Evolutionary conservation across 2,329 filamentous ascomycete genomes (phyloP), one percentile per base, ranked within the genome.

Genomic region (Penicillium sp.): DNA sequence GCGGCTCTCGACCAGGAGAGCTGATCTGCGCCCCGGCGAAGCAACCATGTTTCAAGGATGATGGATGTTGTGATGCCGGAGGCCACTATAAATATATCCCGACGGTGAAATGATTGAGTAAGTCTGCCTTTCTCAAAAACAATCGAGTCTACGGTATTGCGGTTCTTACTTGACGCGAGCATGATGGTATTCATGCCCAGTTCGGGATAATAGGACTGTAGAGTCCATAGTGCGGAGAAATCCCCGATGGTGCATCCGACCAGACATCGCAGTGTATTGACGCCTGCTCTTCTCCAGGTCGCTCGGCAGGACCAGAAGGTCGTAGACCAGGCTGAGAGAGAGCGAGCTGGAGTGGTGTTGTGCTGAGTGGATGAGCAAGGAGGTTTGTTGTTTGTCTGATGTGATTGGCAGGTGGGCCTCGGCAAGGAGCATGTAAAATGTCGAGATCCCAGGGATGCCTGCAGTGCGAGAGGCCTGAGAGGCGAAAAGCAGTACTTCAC

Each of bases 201-300:
- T 2, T 71, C 72, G 0, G 76, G 69, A 43, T 70, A 71, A 37
- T 70, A 72, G 0, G 73, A 63, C 49, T 81, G 78, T 0, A 82
- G 66, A 29, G 73, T 69, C 77, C 78, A 81, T 67, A 81, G 72
- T 0, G 76, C 70, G 1, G 76, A 72, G 50, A 81, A 81, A 57
- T 81, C 78, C n/a, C 78, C 78, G 0, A 67, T 37, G 0, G 77
- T 80, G 53, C 79, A 81, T 6, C 79, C 78, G 2, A 77, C 63
- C 1, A 81, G 68, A 50, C 79, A 82, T 5, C 78, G 75, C 3
- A 78, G 58, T 0, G 79, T 81, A 54, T 81, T 81, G 53, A 81
- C 58, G 0, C 67, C 65, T 0, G 78, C 75, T n/a, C 78, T 66
- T 26, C 64, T 68, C 78, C 78, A 81, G 0, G 67, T 61, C 9